Percentiles rank a stretch among this genome's conserved stretches.
phyloP scores from a whole-genome alignment of 2,329 filamentous ascomycete genomes.

The Fusarium illudens region DNA sequence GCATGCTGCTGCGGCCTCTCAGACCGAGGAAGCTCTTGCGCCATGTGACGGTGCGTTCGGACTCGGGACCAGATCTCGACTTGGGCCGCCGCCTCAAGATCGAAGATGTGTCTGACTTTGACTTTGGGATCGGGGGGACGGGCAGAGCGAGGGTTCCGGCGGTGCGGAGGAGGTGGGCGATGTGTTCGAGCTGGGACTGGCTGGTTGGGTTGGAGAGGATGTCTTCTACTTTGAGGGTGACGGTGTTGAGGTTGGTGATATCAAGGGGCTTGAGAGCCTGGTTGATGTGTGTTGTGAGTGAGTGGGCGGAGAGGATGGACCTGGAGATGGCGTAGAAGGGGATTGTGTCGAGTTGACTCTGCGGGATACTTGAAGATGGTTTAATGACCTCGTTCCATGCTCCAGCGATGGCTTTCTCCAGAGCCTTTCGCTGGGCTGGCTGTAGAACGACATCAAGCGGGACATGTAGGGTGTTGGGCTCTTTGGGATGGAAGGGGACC shows the following conservation, averaged over 20 bases:
- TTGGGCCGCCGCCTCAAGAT: constrained; percentile 10
- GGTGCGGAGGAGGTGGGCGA: constrained; percentile 42
- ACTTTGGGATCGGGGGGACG: constrained; percentile 11
- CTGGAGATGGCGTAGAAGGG: constrained; percentile 62
- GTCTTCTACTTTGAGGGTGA: constrained; percentile 57
- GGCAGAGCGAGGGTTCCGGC: constrained; percentile 25
- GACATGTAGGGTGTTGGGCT: constrained; percentile 32
- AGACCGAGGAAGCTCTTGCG: constrained; percentile 35
- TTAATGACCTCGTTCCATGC: constrained; percentile 58
- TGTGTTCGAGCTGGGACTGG: constrained; percentile 57
- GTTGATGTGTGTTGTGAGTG: constrained; percentile 57
- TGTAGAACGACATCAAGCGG: constrained; percentile 44
- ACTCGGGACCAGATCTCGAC: background rate
- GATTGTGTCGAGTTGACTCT: constrained; percentile 54
- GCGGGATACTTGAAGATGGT: constrained; percentile 51
- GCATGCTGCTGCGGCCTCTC: constrained; percentile 35
- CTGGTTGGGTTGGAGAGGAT: constrained; percentile 61
- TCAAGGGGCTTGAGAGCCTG: constrained; percentile 50
- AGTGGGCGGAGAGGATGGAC: constrained; percentile 58
- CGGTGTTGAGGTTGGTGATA: constrained; percentile 49
- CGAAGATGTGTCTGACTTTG: background rate
- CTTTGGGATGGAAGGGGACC: constrained; percentile 50
- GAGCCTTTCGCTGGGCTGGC: constrained; percentile 50
- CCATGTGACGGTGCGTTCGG: constrained; percentile 14
- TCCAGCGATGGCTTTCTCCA: constrained; percentile 53